Conservation (phyloP, 768 basidiomycete genomes). For the Kwoniella dejecticola region DNA sequence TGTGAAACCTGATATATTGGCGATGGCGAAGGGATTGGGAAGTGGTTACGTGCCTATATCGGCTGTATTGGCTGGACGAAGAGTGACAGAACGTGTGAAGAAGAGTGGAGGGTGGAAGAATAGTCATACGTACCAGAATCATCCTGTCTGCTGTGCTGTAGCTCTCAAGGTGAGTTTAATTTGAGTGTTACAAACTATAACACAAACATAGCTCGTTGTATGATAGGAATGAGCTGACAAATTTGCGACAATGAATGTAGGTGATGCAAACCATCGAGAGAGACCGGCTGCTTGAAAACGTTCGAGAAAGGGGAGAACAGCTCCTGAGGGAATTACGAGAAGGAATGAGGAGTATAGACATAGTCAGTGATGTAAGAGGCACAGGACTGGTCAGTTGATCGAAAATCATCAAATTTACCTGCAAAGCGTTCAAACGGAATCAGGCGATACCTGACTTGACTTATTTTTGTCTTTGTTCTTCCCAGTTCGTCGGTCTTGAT, state of each 20-base stretch:
- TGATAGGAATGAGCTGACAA: too few species aligned
- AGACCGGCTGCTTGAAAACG: conserved; percentile 24
- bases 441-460: too few species aligned
- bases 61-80: conserved; percentile 19
- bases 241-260: too few species aligned
- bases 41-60: conserved; percentile 33
- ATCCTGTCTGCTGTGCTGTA: conserved; percentile 30
- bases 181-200: too few species aligned
- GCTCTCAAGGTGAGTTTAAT: conserved; percentile 20
- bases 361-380: conserved; percentile 27
- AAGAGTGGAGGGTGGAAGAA: conserved; percentile 31
- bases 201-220: too few species aligned
- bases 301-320: conserved; percentile 24
- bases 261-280: conserved; percentile 33
- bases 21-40: conserved; percentile 33
- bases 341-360: conserved; percentile 12
- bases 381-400: conserved; percentile 25
- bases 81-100: conserved; percentile 18
- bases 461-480: too few species aligned
- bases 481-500: conserved; percentile 34
- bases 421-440: neutral
- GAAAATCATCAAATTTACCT: neutral
- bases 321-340: conserved; percentile 13
- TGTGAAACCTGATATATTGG: conserved; percentile 29
- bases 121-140: conserved; percentile 34